A percentile compares a stretch with the other conserved stretches of the same genome.
These are phyloP conservation scores for Paradendryphiella salina DNA, from an alignment of 2,329 filamentous ascomycete species.

Conservation along the genomic window DNA sequence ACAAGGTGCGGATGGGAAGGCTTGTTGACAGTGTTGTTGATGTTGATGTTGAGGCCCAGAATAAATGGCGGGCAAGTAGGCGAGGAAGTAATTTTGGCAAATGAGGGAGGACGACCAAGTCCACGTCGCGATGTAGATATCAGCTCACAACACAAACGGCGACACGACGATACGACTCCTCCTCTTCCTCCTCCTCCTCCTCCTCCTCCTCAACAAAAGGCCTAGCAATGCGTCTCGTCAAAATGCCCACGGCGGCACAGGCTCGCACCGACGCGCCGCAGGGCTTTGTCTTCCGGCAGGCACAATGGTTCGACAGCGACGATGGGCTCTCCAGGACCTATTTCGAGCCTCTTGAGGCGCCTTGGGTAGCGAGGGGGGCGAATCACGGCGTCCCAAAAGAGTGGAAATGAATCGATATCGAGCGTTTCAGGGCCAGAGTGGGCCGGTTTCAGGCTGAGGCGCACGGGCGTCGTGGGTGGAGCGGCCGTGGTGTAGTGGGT, in stretches of 20 bases:
- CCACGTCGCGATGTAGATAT: neutral
- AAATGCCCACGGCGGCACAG: slow-evolving; percentile 5
- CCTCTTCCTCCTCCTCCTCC: too few relatives aligned
- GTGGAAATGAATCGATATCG: slow-evolving; percentile 35
- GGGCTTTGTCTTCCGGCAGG: neutral
- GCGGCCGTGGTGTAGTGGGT: too few relatives aligned
- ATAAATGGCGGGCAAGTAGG: neutral
- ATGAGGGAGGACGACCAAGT: slow-evolving; percentile 11
- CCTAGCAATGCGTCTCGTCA: slow-evolving; percentile 1
- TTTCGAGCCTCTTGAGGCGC: slow-evolving; percentile 17
- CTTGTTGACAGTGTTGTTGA: neutral
- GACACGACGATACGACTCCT: neutral
- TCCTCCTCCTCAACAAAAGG: neutral
- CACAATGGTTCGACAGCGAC: slow-evolving; percentile 33
- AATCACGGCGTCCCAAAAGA: slow-evolving; percentile 26
- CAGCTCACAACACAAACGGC: neutral
- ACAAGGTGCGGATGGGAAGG: neutral
- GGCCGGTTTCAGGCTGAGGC: slow-evolving; percentile 37
- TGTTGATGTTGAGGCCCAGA: neutral
- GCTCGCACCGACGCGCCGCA: slow-evolving; percentile 5
- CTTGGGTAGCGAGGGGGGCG: slow-evolving; percentile 19
- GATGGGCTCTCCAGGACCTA: slow-evolving; percentile 13
- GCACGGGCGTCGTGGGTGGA: neutral
- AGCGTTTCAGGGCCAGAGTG: slow-evolving; percentile 40
- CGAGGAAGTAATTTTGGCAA: slow-evolving; percentile 12